phyloP scores from a whole-genome alignment of 2,329 filamentous ascomycete species.

The Cladosporium cucumerinum region DNA sequence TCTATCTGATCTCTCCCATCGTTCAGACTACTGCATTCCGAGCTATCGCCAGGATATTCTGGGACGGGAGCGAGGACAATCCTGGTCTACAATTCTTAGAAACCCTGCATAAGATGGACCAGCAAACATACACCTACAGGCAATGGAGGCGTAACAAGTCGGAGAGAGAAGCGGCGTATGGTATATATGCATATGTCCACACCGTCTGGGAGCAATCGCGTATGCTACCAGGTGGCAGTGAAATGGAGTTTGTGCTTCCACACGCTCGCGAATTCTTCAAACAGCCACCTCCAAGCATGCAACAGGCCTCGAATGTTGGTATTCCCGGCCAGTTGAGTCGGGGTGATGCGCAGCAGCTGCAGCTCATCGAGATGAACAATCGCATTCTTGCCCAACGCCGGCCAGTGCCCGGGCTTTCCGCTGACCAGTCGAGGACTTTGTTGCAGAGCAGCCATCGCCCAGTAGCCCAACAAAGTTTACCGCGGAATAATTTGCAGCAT shows the following conservation, averaged over 20 bases:
- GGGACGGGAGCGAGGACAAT: slow-evolving; percentile 32
- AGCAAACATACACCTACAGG: slow-evolving; percentile 20
- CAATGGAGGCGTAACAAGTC: slow-evolving; percentile 16
- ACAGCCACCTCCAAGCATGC: not conserved
- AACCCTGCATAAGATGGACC: slow-evolving; percentile 24
- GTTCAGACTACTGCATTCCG: slow-evolving; percentile 56
- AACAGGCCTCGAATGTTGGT: not conserved
- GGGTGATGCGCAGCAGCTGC: not conserved
- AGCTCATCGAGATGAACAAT: not conserved
- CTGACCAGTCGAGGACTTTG: not conserved
- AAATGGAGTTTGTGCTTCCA: not conserved
- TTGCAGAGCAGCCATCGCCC: slow-evolving; percentile 1
- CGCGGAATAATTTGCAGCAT: not conserved
- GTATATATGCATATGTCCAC: slow-evolving; percentile 17
- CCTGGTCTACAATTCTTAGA: slow-evolving; percentile 20
- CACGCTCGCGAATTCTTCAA: not conserved
- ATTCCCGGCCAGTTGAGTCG: not conserved
- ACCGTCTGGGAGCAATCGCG: not conserved
- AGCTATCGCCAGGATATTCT: slow-evolving; percentile 46
- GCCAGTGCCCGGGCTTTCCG: not conserved
- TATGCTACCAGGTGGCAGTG: not conserved
- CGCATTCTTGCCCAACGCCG: not conserved
- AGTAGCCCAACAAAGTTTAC: not conserved
- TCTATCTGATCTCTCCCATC: slow-evolving; percentile 50
- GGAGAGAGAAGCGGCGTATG: slow-evolving; percentile 20